A percentile compares a stretch with the other conserved stretches of the same genome.
Evolutionary conservation across 2,329 filamentous ascomycete species (phyloP).

Genomic region (Microcera coccophila): DNA sequence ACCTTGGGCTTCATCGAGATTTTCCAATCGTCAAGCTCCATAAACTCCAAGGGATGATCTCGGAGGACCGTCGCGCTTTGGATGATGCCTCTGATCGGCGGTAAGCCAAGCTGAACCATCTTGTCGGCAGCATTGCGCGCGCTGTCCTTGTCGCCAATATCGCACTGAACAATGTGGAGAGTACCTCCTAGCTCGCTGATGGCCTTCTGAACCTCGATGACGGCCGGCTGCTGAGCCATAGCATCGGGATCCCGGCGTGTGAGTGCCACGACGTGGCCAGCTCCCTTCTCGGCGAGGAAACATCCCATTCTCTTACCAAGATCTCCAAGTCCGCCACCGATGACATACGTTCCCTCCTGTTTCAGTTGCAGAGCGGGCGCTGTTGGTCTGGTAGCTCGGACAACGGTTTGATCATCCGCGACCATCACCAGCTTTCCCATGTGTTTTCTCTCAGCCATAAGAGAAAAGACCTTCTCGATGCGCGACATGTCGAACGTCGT

Average conservation of each 20-base stretch:
- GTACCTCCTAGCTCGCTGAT: background rate
- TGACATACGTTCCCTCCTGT: conserved; percentile 24
- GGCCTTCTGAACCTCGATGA: background rate
- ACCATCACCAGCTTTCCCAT: conserved; percentile 40
- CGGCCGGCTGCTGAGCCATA: background rate
- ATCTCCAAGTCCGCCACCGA: conserved; percentile 24
- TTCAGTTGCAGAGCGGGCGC: conserved; percentile 12
- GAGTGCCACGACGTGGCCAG: conserved; percentile 10
- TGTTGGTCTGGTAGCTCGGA: conserved; percentile 11
- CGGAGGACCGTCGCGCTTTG: conserved; percentile 11
- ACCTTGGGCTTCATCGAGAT: conserved; percentile 12
- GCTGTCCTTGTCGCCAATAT: background rate
- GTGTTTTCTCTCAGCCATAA: conserved; percentile 38
- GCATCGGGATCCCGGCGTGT: conserved; percentile 9
- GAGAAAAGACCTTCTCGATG: conserved; percentile 36
- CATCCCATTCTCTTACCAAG: conserved; percentile 11
- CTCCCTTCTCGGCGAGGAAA: conserved; percentile 9
- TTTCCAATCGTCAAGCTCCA: conserved; percentile 10
- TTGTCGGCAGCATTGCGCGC: background rate
- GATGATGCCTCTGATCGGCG: conserved; percentile 8
- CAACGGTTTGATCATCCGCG: conserved; percentile 2
- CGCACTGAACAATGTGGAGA: background rate
- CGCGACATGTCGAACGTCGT: conserved; percentile 25
- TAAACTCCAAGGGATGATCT: conserved; percentile 10
- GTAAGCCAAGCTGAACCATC: background rate